Conservation (phyloP, 1,284 basidiomycete genomes). For the Trametes hirsuta region DNA sequence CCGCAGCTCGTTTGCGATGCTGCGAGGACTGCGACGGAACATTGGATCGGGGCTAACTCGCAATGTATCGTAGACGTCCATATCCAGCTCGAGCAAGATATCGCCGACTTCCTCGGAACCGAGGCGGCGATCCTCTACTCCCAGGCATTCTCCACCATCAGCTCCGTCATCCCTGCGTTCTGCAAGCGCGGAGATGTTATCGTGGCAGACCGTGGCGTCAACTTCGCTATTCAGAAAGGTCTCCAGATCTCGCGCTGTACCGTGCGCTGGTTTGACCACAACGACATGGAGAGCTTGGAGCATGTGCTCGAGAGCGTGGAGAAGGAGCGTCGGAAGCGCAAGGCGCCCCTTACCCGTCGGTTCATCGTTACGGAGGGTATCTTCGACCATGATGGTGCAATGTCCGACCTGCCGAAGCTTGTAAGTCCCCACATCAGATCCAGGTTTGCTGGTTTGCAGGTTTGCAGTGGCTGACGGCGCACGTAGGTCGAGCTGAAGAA, state of each 20-base stretch:
- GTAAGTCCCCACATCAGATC: constrained; percentile 50
- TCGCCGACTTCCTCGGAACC: constrained; percentile 90
- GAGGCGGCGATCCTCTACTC: constrained; percentile 93
- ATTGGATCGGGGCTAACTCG: not conserved
- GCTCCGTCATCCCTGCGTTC: constrained; percentile 96
- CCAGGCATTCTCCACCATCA: constrained; percentile 91
- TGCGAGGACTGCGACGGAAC: constrained; percentile 1
- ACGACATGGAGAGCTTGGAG: constrained; percentile 90
- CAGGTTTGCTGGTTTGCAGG: no score
- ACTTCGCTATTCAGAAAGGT: constrained; percentile 97
- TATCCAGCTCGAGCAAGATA: constrained; percentile 84
- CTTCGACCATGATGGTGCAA: constrained; percentile 93
- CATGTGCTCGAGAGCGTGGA: constrained; percentile 84
- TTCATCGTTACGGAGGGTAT: constrained; percentile 99
- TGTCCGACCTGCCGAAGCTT: constrained; percentile 89
- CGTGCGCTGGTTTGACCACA: constrained; percentile 96
- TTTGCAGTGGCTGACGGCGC: not conserved
- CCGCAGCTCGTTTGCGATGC: not conserved
- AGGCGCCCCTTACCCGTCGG: constrained; percentile 81
- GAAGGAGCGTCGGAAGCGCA: constrained; percentile 86
- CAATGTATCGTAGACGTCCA: constrained; percentile 92
- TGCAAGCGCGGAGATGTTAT: constrained; percentile 98
- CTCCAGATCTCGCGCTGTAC: constrained; percentile 94
- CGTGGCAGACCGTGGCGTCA: constrained; percentile 94
- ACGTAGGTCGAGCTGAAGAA: constrained; percentile 88